Percentiles rank a stretch among this genome's conserved stretches.
Evolutionary conservation across 1,284 basidiomycete genomes (phyloP).

Genomic region (Psilocybe mexicana): DNA sequence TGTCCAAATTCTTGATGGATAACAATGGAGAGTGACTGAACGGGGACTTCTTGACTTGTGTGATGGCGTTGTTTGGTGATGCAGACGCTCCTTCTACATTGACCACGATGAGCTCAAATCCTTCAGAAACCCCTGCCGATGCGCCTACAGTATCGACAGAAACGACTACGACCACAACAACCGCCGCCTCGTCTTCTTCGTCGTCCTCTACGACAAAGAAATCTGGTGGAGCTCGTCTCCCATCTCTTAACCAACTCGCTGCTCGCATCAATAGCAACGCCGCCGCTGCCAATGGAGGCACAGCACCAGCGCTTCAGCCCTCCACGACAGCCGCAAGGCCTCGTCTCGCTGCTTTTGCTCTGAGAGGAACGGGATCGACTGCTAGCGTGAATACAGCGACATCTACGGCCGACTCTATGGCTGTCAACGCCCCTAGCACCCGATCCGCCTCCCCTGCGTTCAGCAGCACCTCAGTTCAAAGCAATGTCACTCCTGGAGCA

Average conservation of each 20-base stretch:
- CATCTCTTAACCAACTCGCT: conserved; percentile 79
- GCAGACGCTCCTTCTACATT: conserved; percentile 15
- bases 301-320: conserved; percentile 30
- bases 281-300: conserved; percentile 21
- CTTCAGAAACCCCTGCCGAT: conserved; percentile 12
- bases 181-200: conserved; percentile 10
- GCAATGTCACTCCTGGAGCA: conserved; percentile 38
- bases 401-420: conserved; percentile 60
- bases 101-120: conserved; percentile 22
- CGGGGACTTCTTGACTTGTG: neutral
- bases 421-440: conserved; percentile 62
- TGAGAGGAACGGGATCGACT: conserved; percentile 65
- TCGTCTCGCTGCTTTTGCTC: conserved; percentile 68
- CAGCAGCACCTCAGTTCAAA: conserved; percentile 38
- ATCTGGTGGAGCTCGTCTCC: conserved; percentile 43
- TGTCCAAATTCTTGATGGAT: conserved; percentile 1
- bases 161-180: conserved; percentile 4
- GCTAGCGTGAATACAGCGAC: conserved; percentile 52
- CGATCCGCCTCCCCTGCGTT: conserved; percentile 55
- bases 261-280: conserved; percentile 63
- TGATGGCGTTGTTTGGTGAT: conserved; percentile 12
- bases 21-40: neutral
- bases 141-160: conserved; percentile 1
- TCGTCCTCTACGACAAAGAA: conserved; percentile 25
- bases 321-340: conserved; percentile 49